Evolutionary conservation across 139 green algal species (phyloP).

Genomic region (Coelastrella sp.): DNA sequence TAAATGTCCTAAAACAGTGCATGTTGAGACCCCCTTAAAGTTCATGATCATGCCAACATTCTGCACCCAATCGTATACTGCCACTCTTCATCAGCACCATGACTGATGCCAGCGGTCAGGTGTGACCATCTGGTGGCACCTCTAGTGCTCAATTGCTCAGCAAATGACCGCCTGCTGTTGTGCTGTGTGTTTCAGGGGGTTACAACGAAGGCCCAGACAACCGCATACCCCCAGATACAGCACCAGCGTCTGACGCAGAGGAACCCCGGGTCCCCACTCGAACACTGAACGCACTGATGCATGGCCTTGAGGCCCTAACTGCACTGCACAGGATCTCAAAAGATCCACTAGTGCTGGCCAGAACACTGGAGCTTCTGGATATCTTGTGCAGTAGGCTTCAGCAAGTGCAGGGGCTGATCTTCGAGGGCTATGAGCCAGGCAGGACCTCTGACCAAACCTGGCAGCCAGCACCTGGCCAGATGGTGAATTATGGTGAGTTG

Average conservation of each 20-base stretch:
- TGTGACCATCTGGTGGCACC: no score
- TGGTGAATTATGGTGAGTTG: conserved; percentile 23
- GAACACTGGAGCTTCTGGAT: not conserved
- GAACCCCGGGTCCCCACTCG: not conserved
- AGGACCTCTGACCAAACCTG: not conserved
- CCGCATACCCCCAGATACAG: not conserved
- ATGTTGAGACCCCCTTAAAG: no score
- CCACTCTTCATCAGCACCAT: no score
- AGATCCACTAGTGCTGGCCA: not conserved
- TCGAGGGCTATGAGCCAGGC: not conserved
- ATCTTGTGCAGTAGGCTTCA: conserved; percentile 7
- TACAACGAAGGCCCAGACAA: conserved; percentile 7
- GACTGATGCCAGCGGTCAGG: no score
- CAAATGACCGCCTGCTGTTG: no score
- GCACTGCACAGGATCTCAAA: not conserved
- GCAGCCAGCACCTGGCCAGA: not conserved
- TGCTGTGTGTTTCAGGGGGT: not conserved
- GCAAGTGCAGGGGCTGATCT: not conserved
- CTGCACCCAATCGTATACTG: no score
- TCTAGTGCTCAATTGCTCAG: no score
- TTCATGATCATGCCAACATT: no score
- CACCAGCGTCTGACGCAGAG: no score
- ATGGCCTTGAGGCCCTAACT: not conserved
- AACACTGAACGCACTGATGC: conserved; percentile 15
- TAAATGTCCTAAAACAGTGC: no score